These are phyloP conservation scores for Ricinus communis DNA, from an alignment of 345 rosid genomes.

Conservation along the genomic window DNA sequence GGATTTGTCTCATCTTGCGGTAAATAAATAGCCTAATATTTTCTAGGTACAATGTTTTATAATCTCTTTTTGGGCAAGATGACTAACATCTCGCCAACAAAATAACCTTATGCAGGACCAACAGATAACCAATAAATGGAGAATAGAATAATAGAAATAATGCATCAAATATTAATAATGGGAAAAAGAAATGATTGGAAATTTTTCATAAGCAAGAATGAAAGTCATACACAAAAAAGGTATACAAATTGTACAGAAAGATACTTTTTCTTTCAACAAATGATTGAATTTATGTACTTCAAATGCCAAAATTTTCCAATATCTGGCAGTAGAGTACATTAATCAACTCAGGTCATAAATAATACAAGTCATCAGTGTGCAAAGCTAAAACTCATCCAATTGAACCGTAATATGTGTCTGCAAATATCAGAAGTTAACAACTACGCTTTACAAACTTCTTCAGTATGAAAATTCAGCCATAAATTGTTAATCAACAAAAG, in stretches of 20 bases:
- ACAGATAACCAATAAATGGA: not conserved
- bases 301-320: slow-evolving; percentile 28
- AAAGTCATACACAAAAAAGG: slow-evolving; percentile 11
- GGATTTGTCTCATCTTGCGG: too few species aligned
- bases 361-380: slow-evolving; percentile 1
- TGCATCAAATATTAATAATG: not conserved
- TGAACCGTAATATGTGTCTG: slow-evolving; percentile 26
- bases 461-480: slow-evolving; percentile 17
- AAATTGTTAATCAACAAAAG: slow-evolving; percentile 34
- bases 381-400: slow-evolving; percentile 30
- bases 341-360: slow-evolving; percentile 28
- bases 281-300: slow-evolving; percentile 28
- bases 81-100: too few species aligned
- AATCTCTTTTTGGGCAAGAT: too few species aligned
- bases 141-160: not conserved
- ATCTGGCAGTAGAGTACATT: slow-evolving; percentile 30
- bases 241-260: slow-evolving; percentile 16
- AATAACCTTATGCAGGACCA: too few species aligned
- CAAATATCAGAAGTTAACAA: slow-evolving; percentile 24
- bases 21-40: too few species aligned
- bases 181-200: too few species aligned
- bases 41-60: too few species aligned
- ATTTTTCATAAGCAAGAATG: not conserved
- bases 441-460: slow-evolving; percentile 28
- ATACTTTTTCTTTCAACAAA: slow-evolving; percentile 9